A percentile compares a stretch with the other conserved stretches of the same genome.
phyloP scores from a whole-genome alignment of 2,329 filamentous ascomycete genomes.

The Neoarthrinium moseri region DNA sequence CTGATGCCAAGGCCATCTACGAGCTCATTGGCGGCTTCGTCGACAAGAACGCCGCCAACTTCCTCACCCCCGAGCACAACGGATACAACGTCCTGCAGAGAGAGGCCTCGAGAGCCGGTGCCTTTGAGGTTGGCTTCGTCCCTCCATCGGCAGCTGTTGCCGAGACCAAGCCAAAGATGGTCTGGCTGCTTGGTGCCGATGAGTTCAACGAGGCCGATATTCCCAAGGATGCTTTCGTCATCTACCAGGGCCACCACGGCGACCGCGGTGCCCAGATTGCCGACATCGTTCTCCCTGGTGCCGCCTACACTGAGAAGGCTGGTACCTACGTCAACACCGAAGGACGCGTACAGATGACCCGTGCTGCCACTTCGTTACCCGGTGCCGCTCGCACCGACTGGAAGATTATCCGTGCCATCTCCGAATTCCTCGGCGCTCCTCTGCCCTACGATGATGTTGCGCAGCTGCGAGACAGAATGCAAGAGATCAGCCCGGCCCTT shows the following conservation, averaged over 20 bases:
- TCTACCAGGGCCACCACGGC: slow-evolving; percentile 98
- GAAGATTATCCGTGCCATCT: slow-evolving; percentile 95
- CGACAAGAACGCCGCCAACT: slow-evolving; percentile 88
- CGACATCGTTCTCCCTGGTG: slow-evolving; percentile 89
- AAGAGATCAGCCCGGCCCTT: slow-evolving; percentile 88
- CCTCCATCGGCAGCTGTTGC: slow-evolving; percentile 80
- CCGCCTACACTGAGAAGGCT: slow-evolving; percentile 95
- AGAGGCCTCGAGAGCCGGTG: slow-evolving; percentile 86
- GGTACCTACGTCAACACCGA: slow-evolving; percentile 98
- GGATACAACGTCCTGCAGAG: slow-evolving; percentile 97
- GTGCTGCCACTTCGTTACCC: slow-evolving; percentile 82
- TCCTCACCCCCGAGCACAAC: slow-evolving; percentile 89
- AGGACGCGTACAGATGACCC: slow-evolving; percentile 90
- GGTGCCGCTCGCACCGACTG: slow-evolving; percentile 93
- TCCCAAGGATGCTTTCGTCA: slow-evolving; percentile 91
- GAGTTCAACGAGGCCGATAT: slow-evolving; percentile 84
- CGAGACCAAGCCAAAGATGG: slow-evolving; percentile 84
- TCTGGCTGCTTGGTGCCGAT: slow-evolving; percentile 96
- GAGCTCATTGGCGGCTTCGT: slow-evolving; percentile 88
- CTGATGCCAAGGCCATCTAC: slow-evolving; percentile 89
- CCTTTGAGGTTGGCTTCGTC: slow-evolving; percentile 94
- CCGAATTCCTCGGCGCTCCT: slow-evolving; percentile 84
- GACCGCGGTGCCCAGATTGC: slow-evolving; percentile 90
- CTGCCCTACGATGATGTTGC: slow-evolving; percentile 94
- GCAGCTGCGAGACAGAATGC: slow-evolving; percentile 86